Evolutionary conservation across 177 flowering plant genomes (phyloP), one percentile per base, ranked within the genome.

Genomic region (Vitis hybrid): DNA sequence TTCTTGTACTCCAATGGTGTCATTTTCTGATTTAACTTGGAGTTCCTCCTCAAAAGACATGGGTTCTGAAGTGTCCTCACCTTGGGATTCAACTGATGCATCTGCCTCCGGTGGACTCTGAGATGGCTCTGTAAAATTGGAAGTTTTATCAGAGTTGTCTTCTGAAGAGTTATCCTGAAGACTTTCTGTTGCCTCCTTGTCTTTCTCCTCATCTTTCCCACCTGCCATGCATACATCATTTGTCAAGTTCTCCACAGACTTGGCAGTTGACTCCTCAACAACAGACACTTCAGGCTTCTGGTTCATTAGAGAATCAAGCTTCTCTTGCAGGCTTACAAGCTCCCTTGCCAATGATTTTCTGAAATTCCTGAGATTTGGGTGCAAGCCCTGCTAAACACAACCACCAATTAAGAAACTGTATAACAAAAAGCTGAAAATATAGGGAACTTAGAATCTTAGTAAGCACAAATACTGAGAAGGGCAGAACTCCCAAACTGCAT

Each of bases 281-380:
- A 13, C 7, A 14, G 9, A 3, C 12, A 2, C 64, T 56, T 61
- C 64, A n/a, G 58, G 14, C n/a, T 62, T 71, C 50, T 60, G 67
- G 8, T 11, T 60, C 1, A 60, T 12, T 5, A 87, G n/a, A 5
- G 78, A 67, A 65, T 93, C 98, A 12, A 90, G 86, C 65, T 76
- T 82, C 78, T 89, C 95, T 61, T 90, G 93, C 69, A 93, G 58
- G 32, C 62, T 30, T 18, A 82, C 78, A 14, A 91, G 91, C 71
- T 93, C 95, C 77, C 70, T 88, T 13, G 89, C 93, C 66, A 88
- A 87, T 2, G 89, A 79, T 84, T 89, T 91, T 58, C 95, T 85
- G 4, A 79, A 35, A 1, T 90, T 90, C 65, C 97, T 84, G 1
- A 89, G 52, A 64, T 69, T 78, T 21, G 88, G 79, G 49, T 82